Evolutionary conservation across 345 rosid genomes (phyloP).

Genomic region (Eucalyptus fibrosa): DNA sequence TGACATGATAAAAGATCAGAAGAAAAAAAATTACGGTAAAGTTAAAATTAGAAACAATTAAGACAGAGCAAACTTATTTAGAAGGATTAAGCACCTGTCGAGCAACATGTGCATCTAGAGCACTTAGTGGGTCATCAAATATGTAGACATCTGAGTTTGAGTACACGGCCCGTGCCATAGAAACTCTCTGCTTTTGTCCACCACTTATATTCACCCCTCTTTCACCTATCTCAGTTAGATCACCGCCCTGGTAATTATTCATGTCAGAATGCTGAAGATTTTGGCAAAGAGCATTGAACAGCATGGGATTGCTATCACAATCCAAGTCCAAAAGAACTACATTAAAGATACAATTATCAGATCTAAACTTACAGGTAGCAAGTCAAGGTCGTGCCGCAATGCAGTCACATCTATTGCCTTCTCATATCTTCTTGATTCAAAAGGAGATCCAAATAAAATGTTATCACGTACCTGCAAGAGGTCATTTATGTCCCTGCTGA

Average conservation of each 20-base stretch:
- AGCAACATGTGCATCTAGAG: constrained; percentile 96
- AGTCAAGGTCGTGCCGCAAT: constrained; percentile 85
- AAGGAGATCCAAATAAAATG: constrained; percentile 86
- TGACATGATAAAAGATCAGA: background rate
- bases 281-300: background rate
- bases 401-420: constrained; percentile 87
- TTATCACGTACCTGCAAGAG: constrained; percentile 75
- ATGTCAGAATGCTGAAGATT: background rate
- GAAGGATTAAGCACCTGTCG: constrained; percentile 56
- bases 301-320: background rate
- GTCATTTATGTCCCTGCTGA: background rate
- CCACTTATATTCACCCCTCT: constrained; percentile 99
- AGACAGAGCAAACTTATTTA: background rate
- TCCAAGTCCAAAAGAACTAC: background rate
- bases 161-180: constrained; percentile 97
- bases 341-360: background rate
- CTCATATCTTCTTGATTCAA: constrained; percentile 62
- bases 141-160: constrained; percentile 85
- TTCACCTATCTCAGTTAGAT: constrained; percentile 99
- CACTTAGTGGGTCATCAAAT: constrained; percentile 98
- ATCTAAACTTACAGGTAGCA: constrained; percentile 60
- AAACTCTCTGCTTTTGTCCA: constrained; percentile 99
- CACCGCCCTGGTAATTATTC: constrained; percentile 71
- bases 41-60: background rate
- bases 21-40: background rate